Conservation (phyloP, 768 basidiomycete species). For the Phylloporus scabripes region DNA sequence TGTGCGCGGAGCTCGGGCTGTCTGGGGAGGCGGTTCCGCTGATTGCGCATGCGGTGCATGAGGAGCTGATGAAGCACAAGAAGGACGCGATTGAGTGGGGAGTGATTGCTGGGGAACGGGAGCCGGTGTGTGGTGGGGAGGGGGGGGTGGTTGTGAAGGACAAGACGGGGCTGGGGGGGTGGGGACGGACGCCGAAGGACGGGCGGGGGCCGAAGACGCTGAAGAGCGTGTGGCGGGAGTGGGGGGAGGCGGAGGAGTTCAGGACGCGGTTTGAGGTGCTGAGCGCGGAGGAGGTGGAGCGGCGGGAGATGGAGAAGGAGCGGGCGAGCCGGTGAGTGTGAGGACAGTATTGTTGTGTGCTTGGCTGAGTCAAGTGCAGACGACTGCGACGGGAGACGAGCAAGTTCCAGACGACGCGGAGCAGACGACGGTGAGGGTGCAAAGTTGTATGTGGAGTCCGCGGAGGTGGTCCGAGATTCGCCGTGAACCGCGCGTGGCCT, state of each 20-base stretch:
- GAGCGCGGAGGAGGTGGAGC: conserved; percentile 86
- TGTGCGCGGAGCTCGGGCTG: conserved; percentile 84
- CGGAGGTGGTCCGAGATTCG: conserved; percentile 18
- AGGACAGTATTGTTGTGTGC: too few relatives aligned
- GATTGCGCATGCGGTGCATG: conserved; percentile 89
- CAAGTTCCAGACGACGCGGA: conserved; percentile 52
- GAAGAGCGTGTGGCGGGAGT: conserved; percentile 91
- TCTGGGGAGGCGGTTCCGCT: conserved; percentile 84
- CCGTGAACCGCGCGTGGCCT: conserved; percentile 13
- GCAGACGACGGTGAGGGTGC: conserved; percentile 35
- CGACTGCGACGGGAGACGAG: conserved; percentile 62
- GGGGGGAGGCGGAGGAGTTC: conserved; percentile 89
- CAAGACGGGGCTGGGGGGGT: conserved; percentile 72
- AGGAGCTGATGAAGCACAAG: conserved; percentile 93
- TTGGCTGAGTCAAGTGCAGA: conserved; percentile 27
- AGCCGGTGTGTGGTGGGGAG: conserved; percentile 16
- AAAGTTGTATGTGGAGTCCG: too few relatives aligned
- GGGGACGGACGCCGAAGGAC: conserved; percentile 72
- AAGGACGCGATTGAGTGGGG: conserved; percentile 95
- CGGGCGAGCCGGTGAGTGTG: conserved; percentile 55
- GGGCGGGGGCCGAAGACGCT: conserved; percentile 77
- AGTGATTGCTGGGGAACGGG: conserved; percentile 60
- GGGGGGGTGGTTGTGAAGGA: conserved; percentile 56
- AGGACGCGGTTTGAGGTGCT: conserved; percentile 83
- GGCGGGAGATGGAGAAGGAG: conserved; percentile 83